Evolutionary conservation across 1,284 basidiomycete genomes (phyloP).

Genomic region (Microbotryum lychnidis-dioicae): DNA sequence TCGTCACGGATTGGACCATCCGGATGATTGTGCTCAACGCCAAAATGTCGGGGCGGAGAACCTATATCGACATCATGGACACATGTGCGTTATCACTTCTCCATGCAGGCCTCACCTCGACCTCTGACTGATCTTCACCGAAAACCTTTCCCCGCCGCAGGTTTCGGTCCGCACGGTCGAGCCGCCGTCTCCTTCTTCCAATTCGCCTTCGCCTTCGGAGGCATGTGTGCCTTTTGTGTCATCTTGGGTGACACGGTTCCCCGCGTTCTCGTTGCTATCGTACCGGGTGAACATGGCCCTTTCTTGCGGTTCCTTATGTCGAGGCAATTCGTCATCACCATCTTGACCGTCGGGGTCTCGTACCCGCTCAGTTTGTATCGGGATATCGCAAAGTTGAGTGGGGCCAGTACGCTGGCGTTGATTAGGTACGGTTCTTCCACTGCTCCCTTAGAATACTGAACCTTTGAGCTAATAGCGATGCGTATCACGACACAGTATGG

Average conservation of each 20-base stretch:
- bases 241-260: conserved; percentile 88
- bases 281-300: conserved; percentile 68
- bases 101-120: no score
- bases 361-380: conserved; percentile 93
- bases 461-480: neutral
- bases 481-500: conserved; percentile 65
- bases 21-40: conserved; percentile 73
- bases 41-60: conserved; percentile 83
- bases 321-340: conserved; percentile 74
- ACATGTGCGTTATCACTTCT: conserved; percentile 2
- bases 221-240: conserved; percentile 94
- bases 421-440: conserved; percentile 37
- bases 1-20: conserved; percentile 95
- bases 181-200: conserved; percentile 95
- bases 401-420: conserved; percentile 67
- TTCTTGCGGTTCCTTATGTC: conserved; percentile 69
- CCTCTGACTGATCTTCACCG: no score
- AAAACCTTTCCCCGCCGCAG: neutral
- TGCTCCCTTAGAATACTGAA: neutral
- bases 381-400: conserved; percentile 92
- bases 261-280: conserved; percentile 77
- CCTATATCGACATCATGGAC: conserved; percentile 68
- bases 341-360: conserved; percentile 69
- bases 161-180: conserved; percentile 79
- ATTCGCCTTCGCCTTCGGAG: conserved; percentile 90